Base-by-base conservation (phyloP, 805 yeast genomes). In the Saccharomycopsis synnaedendra region DNA sequence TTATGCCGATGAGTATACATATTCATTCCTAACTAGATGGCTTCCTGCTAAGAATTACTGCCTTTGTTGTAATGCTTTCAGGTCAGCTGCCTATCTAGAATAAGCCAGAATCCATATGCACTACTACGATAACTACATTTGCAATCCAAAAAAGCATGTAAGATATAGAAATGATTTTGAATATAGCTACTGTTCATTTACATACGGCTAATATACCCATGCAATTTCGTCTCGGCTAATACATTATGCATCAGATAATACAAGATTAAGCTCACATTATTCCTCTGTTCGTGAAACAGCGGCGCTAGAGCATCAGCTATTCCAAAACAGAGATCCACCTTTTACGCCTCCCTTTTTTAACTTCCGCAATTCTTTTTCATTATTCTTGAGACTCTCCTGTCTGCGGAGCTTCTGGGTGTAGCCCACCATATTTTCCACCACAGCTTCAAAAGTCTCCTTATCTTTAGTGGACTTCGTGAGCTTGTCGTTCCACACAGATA, bases 361-460 rank as follows among this genome's bases (percentile, higher is more conserved):
- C 42, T 45, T 47, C 30, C 36, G 34, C 4, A 55, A 53, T 43
- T 62, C 64, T 51, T 63, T 64, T 54, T 65, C 65, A 44, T 66
- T 56, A 44, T 67, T 57, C 41, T 59, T 55, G 39, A 67, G 64
- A 10, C 67, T 61, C 54, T 69, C 72, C 48, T 65, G 68, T 47
- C 90, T 69, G 56, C 84, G 74, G 44, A 83, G 57, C 56, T 85
- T 76, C 62, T 93, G 96, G 5, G 95, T 84, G 60, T 89, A 88
- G 5, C 95, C 97, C 10, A 89, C 85, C 56, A 89, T 66, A 57
- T 86, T 88, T 59, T 87, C 95, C 39, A 93, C 88, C 55, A 93
- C 95, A 3, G 82, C 73, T 56, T 90, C 95, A 59, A 82, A 88
- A 10, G 89, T 76, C 34, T 74, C 75, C 57, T 85, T 83, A 60